Conservation (phyloP, 345 rosid species). For the Combretum micranthum region DNA sequence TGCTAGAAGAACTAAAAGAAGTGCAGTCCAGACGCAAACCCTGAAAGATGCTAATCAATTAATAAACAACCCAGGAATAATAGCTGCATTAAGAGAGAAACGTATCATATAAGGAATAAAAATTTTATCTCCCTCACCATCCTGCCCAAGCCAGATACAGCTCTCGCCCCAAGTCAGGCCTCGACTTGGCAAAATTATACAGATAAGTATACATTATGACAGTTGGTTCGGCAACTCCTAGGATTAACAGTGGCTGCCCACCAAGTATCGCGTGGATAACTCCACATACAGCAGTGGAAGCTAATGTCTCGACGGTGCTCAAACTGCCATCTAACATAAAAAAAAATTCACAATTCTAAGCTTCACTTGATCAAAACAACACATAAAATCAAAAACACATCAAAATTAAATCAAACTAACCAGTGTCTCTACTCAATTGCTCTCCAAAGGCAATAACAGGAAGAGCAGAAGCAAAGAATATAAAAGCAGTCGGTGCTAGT, state of each 20-base stretch:
- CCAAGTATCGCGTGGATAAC: slow-evolving; percentile 73
- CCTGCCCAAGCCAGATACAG: slow-evolving; percentile 75
- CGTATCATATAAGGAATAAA: neutral
- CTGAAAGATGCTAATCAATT: neutral
- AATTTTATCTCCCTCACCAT: slow-evolving; percentile 37
- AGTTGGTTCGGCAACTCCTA: slow-evolving; percentile 92
- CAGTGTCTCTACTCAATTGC: slow-evolving; percentile 76
- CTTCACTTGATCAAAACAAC: neutral
- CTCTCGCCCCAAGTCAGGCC: slow-evolving; percentile 45
- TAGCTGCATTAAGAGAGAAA: neutral
- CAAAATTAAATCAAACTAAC: slow-evolving; percentile 16
- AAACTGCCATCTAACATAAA: slow-evolving; percentile 48
- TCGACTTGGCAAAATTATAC: slow-evolving; percentile 55
- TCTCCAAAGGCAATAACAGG: slow-evolving; percentile 89
- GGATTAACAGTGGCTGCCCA: slow-evolving; percentile 75
- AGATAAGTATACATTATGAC: slow-evolving; percentile 79
- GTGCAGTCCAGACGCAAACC: slow-evolving; percentile 57
- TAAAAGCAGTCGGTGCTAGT: slow-evolving; percentile 62
- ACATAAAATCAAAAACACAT: neutral
- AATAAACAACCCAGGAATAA: no score
- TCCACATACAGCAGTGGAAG: slow-evolving; percentile 80
- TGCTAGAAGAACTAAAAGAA: slow-evolving; percentile 57
- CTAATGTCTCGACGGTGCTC: slow-evolving; percentile 67
- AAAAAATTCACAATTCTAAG: neutral
- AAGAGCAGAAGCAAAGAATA: slow-evolving; percentile 86